Conservation (phyloP, 768 basidiomycete genomes). For the Saitozyma sp. region DNA sequence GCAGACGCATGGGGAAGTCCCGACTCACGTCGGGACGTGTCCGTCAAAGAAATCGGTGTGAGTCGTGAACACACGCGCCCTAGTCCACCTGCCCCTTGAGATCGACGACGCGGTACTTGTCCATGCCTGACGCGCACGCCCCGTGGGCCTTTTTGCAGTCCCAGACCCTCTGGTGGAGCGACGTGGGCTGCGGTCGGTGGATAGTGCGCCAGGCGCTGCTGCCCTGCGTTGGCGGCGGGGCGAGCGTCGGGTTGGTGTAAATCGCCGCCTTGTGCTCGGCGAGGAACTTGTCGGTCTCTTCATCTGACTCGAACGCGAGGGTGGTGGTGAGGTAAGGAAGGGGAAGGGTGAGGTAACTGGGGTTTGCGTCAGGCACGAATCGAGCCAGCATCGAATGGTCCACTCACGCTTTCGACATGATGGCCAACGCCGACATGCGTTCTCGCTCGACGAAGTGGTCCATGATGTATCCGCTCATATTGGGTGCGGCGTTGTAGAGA, state of each 20-base stretch:
- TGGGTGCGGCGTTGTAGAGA: slow-evolving; percentile 77
- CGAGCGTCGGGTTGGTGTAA: slow-evolving; percentile 56
- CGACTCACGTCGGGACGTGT: too few species aligned
- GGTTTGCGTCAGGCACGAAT: neutral
- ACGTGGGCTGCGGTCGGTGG: slow-evolving; percentile 54
- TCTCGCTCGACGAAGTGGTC: slow-evolving; percentile 96
- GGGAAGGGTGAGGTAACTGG: slow-evolving; percentile 77
- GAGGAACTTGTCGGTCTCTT: slow-evolving; percentile 69
- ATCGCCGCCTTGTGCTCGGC: slow-evolving; percentile 65
- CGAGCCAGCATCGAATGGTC: neutral
- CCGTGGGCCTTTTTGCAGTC: slow-evolving; percentile 51
- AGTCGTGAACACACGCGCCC: neutral
- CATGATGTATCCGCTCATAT: slow-evolving; percentile 99
- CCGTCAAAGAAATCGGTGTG: neutral
- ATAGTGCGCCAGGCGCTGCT: slow-evolving; percentile 53
- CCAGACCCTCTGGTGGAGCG: slow-evolving; percentile 41
- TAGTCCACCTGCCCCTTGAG: slow-evolving; percentile 82
- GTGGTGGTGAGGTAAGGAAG: slow-evolving; percentile 74
- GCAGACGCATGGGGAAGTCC: too few species aligned
- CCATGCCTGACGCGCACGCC: slow-evolving; percentile 62
- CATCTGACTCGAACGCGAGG: slow-evolving; percentile 74
- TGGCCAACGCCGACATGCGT: slow-evolving; percentile 76
- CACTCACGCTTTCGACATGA: slow-evolving; percentile 90
- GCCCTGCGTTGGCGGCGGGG: slow-evolving; percentile 10
- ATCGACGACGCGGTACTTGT: slow-evolving; percentile 79